Conservation (phyloP, 495 filamentous ascomycete genomes). For the Aspergillus bertholletiae region DNA sequence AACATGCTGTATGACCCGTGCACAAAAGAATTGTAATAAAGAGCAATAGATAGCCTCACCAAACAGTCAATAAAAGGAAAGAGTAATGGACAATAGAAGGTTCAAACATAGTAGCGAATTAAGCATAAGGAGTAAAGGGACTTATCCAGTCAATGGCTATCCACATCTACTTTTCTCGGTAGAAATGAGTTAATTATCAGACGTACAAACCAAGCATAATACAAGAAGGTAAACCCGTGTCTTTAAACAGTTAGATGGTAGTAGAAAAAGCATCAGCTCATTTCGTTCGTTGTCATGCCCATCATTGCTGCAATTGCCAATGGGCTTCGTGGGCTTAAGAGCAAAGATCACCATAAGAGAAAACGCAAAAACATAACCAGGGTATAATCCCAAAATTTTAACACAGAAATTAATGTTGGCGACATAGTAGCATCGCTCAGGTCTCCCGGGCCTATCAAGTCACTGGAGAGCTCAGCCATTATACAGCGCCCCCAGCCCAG, state of each 20-base stretch:
- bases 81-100: not conserved
- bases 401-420: constrained; percentile 20
- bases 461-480: constrained; percentile 6
- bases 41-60: constrained; percentile 9
- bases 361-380: constrained; percentile 3
- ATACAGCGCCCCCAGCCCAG: not conserved
- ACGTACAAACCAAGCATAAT: constrained; percentile 17
- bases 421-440: constrained; percentile 5
- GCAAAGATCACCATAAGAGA: not conserved
- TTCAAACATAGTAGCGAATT: constrained; percentile 6
- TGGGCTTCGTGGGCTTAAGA: not conserved
- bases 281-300: not conserved
- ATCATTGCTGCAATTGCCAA: not conserved
- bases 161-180: not conserved
- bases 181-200: constrained; percentile 13
- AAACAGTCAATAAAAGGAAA: constrained; percentile 11
- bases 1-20: constrained; percentile 11
- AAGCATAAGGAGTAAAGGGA: not conserved
- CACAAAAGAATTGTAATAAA: constrained; percentile 8
- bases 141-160: not conserved
- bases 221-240: constrained; percentile 19
- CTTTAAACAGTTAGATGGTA: constrained; percentile 3
- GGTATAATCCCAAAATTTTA: constrained; percentile 20
- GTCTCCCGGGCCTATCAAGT: not conserved
- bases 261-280: not conserved